phyloP scores from a whole-genome alignment of 2,329 filamentous ascomycete genomes.

The Furcasterigmium furcatum region DNA sequence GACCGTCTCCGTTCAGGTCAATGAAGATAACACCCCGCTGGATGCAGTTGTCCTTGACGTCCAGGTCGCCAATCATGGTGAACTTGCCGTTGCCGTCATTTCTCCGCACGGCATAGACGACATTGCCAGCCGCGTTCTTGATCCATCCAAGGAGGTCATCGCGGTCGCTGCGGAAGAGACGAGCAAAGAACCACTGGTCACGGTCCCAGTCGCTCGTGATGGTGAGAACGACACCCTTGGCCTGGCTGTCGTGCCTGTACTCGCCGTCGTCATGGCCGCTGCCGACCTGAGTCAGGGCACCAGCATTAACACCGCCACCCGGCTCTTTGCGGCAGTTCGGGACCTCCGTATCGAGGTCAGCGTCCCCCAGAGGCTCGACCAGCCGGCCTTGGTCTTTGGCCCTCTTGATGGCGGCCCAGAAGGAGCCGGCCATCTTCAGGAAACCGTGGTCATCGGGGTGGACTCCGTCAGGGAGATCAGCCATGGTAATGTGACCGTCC shows the following conservation, averaged over 20 bases:
- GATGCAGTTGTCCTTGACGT: slow-evolving; percentile 5
- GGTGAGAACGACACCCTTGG: slow-evolving; percentile 12
- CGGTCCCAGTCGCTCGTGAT: slow-evolving; percentile 16
- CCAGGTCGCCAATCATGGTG: slow-evolving; percentile 8
- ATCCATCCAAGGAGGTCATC: slow-evolving; percentile 14
- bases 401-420: slow-evolving; percentile 18
- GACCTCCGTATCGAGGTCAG: too few species aligned
- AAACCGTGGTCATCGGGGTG: not conserved
- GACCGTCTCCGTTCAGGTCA: slow-evolving; percentile 15
- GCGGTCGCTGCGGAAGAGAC: slow-evolving; percentile 10
- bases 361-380: too few species aligned
- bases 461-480: not conserved
- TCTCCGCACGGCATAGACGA: slow-evolving; percentile 1
- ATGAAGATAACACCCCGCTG: slow-evolving; percentile 6
- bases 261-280: slow-evolving; percentile 22
- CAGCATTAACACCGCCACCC: slow-evolving; percentile 15
- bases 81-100: not conserved
- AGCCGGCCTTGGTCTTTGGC: too few species aligned
- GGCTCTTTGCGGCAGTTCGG: slow-evolving; percentile 17
- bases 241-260: slow-evolving; percentile 18
- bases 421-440: slow-evolving; percentile 9
- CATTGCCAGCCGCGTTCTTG: not conserved
- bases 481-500: not conserved
- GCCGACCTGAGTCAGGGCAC: slow-evolving; percentile 20
- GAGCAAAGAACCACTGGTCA: slow-evolving; percentile 19